phyloP scores from a whole-genome alignment of 148 eudicot species.

The Vaccinium darrowii region DNA sequence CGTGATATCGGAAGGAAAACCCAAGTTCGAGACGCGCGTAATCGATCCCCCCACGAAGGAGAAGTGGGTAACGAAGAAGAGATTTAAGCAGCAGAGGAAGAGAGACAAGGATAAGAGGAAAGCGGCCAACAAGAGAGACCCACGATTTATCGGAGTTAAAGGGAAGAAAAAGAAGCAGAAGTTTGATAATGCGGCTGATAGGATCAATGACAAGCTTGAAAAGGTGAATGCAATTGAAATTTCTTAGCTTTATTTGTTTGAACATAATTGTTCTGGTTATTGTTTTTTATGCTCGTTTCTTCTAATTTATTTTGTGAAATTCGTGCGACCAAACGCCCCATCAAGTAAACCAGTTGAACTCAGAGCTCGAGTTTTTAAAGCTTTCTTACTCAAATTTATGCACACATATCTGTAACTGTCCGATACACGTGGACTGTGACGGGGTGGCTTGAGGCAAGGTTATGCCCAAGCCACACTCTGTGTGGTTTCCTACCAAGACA shows the following conservation, averaged over 20 bases:
- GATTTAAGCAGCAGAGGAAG: slow-evolving; percentile 66
- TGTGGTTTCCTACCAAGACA: no score
- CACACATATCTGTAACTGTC: no score
- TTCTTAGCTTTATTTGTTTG: background rate
- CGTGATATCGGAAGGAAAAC: slow-evolving; percentile 74
- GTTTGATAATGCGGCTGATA: slow-evolving; percentile 74
- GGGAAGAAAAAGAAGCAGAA: slow-evolving; percentile 64
- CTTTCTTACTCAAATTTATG: no score
- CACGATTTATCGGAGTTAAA: slow-evolving; percentile 57
- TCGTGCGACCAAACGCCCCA: background rate
- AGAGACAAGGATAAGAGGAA: slow-evolving; percentile 75
- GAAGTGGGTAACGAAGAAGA: slow-evolving; percentile 83
- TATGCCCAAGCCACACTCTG: no score
- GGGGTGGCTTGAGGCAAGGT: no score
- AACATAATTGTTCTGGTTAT: no score
- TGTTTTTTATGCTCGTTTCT: background rate
- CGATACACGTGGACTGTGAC: no score
- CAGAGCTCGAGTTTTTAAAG: no score
- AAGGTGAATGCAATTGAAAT: slow-evolving; percentile 30
- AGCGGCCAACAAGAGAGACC: slow-evolving; percentile 78
- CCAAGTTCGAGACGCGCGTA: slow-evolving; percentile 74
- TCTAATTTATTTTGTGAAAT: background rate
- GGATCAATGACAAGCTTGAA: slow-evolving; percentile 76
- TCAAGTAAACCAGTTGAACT: background rate
- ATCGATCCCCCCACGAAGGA: slow-evolving; percentile 79